phyloP scores from a whole-genome alignment of 805 yeast species.

The Hanseniaspora hatyaiensis region DNA sequence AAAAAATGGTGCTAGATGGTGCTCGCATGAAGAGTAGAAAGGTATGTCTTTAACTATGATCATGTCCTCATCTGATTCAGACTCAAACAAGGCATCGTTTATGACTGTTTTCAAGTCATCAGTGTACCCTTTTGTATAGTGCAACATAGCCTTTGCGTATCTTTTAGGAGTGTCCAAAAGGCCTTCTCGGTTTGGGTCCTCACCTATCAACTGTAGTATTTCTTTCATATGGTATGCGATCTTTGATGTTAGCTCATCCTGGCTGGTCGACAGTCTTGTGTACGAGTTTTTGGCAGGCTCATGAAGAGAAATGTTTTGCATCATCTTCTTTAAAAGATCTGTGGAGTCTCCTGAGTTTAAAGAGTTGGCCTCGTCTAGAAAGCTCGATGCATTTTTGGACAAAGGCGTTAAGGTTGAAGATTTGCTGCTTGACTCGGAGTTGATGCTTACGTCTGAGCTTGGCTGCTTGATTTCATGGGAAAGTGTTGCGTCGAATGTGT shows the following conservation, averaged over 20 bases:
- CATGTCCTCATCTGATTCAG: slow-evolving; percentile 92
- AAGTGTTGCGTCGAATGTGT: not conserved
- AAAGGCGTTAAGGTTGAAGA: not conserved
- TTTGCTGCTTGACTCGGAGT: slow-evolving; percentile 1
- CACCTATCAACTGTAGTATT: slow-evolving; percentile 62
- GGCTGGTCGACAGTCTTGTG: not conserved
- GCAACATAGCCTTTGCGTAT: slow-evolving; percentile 92
- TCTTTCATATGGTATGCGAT: slow-evolving; percentile 25
- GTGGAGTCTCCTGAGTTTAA: not conserved
- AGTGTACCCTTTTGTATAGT: slow-evolving; percentile 91
- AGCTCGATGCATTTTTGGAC: not conserved
- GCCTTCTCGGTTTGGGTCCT: slow-evolving; percentile 81
- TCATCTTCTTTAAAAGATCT: not conserved
- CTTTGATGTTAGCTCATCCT: slow-evolving; percentile 1
- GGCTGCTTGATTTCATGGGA: not conserved
- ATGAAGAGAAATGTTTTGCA: not conserved
- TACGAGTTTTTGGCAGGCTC: slow-evolving; percentile 4
- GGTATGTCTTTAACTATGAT: slow-evolving; percentile 93
- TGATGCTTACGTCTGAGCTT: not conserved
- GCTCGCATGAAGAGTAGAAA: slow-evolving; percentile 87
- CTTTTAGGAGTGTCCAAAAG: slow-evolving; percentile 87
- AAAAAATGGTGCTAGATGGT: slow-evolving; percentile 93
- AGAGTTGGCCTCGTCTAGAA: not conserved
- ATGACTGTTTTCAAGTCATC: slow-evolving; percentile 76
- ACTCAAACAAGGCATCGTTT: slow-evolving; percentile 91